Percentiles rank a stretch among this genome's conserved stretches.
Conservation (phyloP, 768 basidiomycete species). For the Chlorophyllum brunneum region DNA sequence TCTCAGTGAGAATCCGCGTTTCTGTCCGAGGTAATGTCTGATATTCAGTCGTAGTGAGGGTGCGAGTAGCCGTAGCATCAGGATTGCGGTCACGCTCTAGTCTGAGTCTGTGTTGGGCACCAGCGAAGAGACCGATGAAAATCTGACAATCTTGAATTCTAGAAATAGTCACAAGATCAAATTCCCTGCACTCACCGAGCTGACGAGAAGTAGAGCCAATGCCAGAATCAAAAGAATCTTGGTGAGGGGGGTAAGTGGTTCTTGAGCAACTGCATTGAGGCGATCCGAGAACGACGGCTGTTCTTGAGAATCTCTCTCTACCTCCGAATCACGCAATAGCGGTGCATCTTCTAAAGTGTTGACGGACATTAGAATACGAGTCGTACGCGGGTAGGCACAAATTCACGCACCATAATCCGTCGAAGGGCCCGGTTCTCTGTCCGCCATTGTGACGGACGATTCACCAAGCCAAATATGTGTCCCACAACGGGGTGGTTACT, state of each 20-base stretch:
- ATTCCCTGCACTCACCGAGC: slow-evolving; percentile 40
- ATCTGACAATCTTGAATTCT: slow-evolving; percentile 31
- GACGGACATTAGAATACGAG: background rate
- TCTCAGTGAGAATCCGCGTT: slow-evolving; percentile 37
- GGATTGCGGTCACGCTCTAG: slow-evolving; percentile 37
- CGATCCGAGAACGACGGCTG: slow-evolving; percentile 37
- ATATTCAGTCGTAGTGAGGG: slow-evolving; percentile 13
- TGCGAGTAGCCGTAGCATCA: slow-evolving; percentile 11
- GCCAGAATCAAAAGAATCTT: slow-evolving; percentile 75
- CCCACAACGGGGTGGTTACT: background rate
- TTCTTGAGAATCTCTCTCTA: slow-evolving; percentile 25
- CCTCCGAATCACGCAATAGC: slow-evolving; percentile 49
- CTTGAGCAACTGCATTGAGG: slow-evolving; percentile 56
- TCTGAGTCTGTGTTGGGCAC: slow-evolving; percentile 75
- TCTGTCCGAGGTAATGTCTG: slow-evolving; percentile 28
- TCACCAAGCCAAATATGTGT: slow-evolving; percentile 2
- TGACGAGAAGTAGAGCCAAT: slow-evolving; percentile 75
- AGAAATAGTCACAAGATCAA: background rate
- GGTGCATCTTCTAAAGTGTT: slow-evolving; percentile 56
- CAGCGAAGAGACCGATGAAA: slow-evolving; percentile 93
- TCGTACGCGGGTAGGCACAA: slow-evolving; percentile 6
- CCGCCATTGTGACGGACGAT: slow-evolving; percentile 42
- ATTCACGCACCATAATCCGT: slow-evolving; percentile 56
- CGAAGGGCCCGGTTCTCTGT: slow-evolving; percentile 48
- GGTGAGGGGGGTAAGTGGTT: slow-evolving; percentile 80